Evolutionary conservation across 306 rosid genomes (phyloP).

Genomic region (Begonia fuchsioides): DNA sequence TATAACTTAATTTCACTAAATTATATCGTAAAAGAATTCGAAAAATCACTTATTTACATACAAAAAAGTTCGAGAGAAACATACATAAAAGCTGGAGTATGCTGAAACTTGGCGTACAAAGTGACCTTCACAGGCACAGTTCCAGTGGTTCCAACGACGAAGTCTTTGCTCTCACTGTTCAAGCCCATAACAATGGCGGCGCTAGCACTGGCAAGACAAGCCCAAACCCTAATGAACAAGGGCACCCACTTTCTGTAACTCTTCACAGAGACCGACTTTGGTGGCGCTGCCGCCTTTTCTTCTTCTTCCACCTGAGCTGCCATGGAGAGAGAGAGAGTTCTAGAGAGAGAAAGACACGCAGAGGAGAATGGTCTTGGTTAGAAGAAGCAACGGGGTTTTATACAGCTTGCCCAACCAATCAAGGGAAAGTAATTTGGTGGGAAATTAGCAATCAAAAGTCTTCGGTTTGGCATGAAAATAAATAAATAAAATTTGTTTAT

Average conservation of each 20-base stretch:
- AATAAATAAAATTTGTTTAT: no score
- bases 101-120: constrained; percentile 48
- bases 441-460: no score
- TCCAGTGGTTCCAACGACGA: constrained; percentile 61
- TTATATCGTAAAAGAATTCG: not conserved
- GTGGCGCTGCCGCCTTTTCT: constrained; percentile 9
- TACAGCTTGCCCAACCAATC: no score
- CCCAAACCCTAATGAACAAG: constrained; percentile 41
- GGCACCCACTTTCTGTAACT: constrained; percentile 19
- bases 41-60: not conserved
- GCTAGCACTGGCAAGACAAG: constrained; percentile 50
- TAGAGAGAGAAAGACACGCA: no score
- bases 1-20: not conserved
- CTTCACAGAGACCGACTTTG: constrained; percentile 5
- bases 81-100: constrained; percentile 84
- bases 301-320: constrained; percentile 29
- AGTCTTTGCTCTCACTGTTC: constrained; percentile 51
- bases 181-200: constrained; percentile 74
- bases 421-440: no score
- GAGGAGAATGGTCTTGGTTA: no score
- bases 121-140: constrained; percentile 29
- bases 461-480: no score
- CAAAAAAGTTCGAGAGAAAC: not conserved
- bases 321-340: constrained; percentile 14
- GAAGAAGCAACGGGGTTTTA: no score